These are phyloP conservation scores for Brasilioporus rufonigricans DNA, from an alignment of 768 basidiomycete genomes.

Conservation along the genomic window DNA sequence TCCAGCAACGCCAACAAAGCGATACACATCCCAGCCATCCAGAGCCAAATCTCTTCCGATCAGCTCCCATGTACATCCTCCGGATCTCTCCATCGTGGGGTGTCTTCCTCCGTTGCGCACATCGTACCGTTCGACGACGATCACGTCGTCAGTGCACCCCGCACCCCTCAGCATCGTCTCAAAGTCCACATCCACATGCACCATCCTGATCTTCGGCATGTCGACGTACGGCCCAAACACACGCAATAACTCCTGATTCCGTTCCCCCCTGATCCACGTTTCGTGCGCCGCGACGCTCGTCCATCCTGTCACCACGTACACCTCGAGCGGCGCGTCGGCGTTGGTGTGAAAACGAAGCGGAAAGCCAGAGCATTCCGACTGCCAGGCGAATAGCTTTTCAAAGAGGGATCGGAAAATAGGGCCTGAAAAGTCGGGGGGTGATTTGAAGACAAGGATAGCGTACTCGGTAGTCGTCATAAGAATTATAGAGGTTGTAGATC, in stretches of 20 bases:
- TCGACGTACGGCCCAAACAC: slow-evolving; percentile 30
- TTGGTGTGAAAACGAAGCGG: slow-evolving; percentile 40
- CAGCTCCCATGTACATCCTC: slow-evolving; percentile 1
- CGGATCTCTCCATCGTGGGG: background rate
- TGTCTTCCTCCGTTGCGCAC: background rate
- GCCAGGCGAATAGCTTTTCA: slow-evolving; percentile 29
- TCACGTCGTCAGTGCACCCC: background rate
- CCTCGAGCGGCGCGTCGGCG: slow-evolving; percentile 12
- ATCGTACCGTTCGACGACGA: slow-evolving; percentile 11
- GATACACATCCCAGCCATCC: slow-evolving; percentile 9
- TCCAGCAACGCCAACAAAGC: background rate
- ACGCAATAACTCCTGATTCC: slow-evolving; percentile 38
- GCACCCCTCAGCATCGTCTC: slow-evolving; percentile 21
- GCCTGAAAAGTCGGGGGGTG: slow-evolving; percentile 30
- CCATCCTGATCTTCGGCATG: slow-evolving; percentile 31
- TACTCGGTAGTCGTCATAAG: too few species aligned
- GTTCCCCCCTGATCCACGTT: slow-evolving; percentile 40
- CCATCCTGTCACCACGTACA: slow-evolving; percentile 49
- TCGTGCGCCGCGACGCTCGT: slow-evolving; percentile 38
- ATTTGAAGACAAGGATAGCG: too few species aligned
- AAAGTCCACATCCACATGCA: slow-evolving; percentile 42
- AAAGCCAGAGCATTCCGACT: slow-evolving; percentile 41
- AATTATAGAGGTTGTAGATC: too few species aligned
- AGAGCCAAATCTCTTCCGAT: slow-evolving; percentile 17
- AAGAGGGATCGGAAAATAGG: slow-evolving; percentile 32